Percentiles rank a stretch among this genome's conserved stretches.
Evolutionary conservation across 2,329 filamentous ascomycete genomes (phyloP).

Genomic region (Talaromyces atroroseus): DNA sequence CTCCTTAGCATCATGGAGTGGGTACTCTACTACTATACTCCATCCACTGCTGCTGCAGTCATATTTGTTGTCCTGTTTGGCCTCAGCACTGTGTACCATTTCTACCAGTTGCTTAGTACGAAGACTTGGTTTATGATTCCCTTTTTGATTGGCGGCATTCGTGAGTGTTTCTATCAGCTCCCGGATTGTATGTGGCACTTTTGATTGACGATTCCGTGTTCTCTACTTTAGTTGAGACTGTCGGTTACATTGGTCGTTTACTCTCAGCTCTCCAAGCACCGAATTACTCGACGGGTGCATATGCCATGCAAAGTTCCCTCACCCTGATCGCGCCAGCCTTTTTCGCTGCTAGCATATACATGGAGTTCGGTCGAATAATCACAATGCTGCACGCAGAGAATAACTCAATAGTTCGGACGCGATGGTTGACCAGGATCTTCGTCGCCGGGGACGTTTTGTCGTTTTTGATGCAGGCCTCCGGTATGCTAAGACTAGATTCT

Average conservation of each 20-base stretch:
- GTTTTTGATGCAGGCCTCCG: conserved; percentile 29
- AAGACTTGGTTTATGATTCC: conserved; percentile 46
- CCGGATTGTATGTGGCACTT: no score
- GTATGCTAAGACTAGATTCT: no score
- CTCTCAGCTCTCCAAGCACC: neutral
- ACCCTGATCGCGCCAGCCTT: conserved; percentile 32
- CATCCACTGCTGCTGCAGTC: conserved; percentile 42
- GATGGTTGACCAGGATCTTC: conserved; percentile 30
- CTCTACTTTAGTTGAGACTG: neutral
- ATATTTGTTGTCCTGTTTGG: conserved; percentile 45
- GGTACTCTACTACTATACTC: conserved; percentile 35
- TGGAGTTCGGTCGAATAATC: conserved; percentile 32
- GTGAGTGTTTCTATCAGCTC: conserved; percentile 21
- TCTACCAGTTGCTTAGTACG: conserved; percentile 38
- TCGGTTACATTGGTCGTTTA: conserved; percentile 1
- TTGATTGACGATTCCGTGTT: neutral
- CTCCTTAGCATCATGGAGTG: neutral
- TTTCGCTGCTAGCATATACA: conserved; percentile 32
- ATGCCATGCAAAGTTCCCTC: conserved; percentile 6
- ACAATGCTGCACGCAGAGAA: conserved; percentile 22
- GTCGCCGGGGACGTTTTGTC: conserved; percentile 29
- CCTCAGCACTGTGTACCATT: conserved; percentile 38
- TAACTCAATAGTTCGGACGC: conserved; percentile 20
- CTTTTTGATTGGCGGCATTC: conserved; percentile 34
- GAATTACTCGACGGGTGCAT: neutral